Conservation (phyloP, 257 asterid species). For the Verbascum thapsus region DNA sequence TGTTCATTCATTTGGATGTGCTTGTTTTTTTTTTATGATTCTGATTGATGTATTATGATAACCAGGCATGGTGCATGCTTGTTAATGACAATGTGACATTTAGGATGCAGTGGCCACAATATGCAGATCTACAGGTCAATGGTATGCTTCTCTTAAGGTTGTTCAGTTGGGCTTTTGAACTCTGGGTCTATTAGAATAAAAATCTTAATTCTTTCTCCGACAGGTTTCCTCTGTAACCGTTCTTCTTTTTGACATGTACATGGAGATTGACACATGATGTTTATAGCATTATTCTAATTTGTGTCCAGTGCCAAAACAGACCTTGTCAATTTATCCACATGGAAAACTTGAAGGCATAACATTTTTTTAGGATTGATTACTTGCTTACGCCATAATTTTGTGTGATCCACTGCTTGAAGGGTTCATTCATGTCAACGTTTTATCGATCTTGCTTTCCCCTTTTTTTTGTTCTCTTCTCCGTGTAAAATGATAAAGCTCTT, state of each 20-base stretch:
- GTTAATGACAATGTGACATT: conserved; percentile 94
- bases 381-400: background rate
- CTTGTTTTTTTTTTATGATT: conserved; percentile 5
- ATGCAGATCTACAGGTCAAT: conserved; percentile 92
- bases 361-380: background rate
- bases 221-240: background rate
- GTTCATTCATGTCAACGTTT: background rate
- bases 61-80: conserved; percentile 99
- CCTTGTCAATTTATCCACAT: conserved; percentile 10
- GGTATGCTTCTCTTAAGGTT: conserved; percentile 57
- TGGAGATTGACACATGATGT: conserved; percentile 23
- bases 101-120: conserved; percentile 99
- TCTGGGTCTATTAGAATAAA: background rate
- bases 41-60: conserved; percentile 21
- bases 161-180: conserved; percentile 17
- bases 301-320: conserved; percentile 11
- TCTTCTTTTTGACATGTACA: conserved; percentile 17
- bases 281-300: conserved; percentile 9
- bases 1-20: conserved; percentile 12
- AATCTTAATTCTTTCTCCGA: conserved; percentile 8
- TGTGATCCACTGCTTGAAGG: conserved; percentile 11
- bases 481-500: conserved; percentile 25
- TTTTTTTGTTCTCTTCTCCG: conserved; percentile 11
- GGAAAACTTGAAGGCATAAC: conserved; percentile 2
- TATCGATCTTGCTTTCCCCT: background rate